Evolutionary conservation across 2,329 filamentous ascomycete species (phyloP).

Genomic region (Colletotrichum shisoi): DNA sequence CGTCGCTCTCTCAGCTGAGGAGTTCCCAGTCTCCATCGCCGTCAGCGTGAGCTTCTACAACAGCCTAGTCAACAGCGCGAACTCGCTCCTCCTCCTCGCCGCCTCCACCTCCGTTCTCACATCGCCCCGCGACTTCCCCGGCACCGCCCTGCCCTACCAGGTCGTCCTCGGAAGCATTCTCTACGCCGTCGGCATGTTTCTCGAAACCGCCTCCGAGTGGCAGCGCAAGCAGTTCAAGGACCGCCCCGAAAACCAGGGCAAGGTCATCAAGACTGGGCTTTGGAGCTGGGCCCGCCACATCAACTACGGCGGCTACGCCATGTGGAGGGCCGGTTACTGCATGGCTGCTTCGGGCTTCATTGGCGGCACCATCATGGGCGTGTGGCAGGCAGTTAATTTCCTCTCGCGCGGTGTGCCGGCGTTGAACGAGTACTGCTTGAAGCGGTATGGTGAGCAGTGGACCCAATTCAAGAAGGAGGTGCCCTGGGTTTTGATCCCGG

Average conservation of each 20-base stretch:
- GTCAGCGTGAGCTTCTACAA: slow-evolving; percentile 60
- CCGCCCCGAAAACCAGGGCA: slow-evolving; percentile 49
- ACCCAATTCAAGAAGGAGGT: slow-evolving; percentile 50
- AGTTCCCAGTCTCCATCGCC: slow-evolving; percentile 56
- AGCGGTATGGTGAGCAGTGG: slow-evolving; percentile 53
- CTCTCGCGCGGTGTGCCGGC: slow-evolving; percentile 45
- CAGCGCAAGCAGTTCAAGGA: slow-evolving; percentile 60
- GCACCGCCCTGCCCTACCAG: slow-evolving; percentile 41
- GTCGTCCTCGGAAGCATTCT: slow-evolving; percentile 58
- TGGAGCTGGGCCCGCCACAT: slow-evolving; percentile 53
- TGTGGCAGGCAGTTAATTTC: slow-evolving; percentile 47
- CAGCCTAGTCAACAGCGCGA: slow-evolving; percentile 61
- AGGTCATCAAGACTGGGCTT: slow-evolving; percentile 50
- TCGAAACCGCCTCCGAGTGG: slow-evolving; percentile 64
- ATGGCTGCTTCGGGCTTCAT: slow-evolving; percentile 50
- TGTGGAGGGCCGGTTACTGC: slow-evolving; percentile 48
- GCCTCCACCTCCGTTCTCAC: slow-evolving; percentile 54
- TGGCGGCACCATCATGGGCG: slow-evolving; percentile 45
- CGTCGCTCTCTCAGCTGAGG: slow-evolving; percentile 56
- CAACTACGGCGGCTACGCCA: slow-evolving; percentile 53
- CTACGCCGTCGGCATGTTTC: slow-evolving; percentile 60
- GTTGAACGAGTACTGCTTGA: slow-evolving; percentile 51
- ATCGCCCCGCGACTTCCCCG: slow-evolving; percentile 40
- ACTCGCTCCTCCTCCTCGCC: slow-evolving; percentile 62
- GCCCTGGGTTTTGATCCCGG: slow-evolving; percentile 49